Base-by-base conservation (phyloP, 257 asterid genomes). In the Nicotiana sylvestris region DNA sequence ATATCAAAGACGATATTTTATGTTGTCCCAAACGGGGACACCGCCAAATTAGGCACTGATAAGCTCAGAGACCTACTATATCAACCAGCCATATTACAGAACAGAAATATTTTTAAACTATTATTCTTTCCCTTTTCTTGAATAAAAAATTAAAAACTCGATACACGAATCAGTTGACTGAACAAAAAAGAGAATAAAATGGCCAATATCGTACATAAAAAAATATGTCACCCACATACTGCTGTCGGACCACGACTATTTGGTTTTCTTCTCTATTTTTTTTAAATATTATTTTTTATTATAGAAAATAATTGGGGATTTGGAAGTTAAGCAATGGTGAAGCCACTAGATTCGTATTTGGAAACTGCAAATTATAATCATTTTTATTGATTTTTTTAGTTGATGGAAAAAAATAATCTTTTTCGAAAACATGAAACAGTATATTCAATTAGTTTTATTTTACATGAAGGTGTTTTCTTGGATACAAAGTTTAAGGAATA, bases 11-110 rank as follows among this genome's bases (percentile, higher is more conserved):
- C 67, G 88, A 88, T 86, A 61, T 66, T 83, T 57, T 74, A 67
- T 87, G 90, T 60, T 61, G 86, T 88, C 85, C 18, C 70, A 67
- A 81, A 90, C 82, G 81, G 91, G 92, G 94, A 86, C 92, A 85
- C 83, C 81, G 83, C 86, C 67, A 56, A 85, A 83, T 70, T 84
- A 80, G 81, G 89, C 85, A 80, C 87, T 84, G 89, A 89, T 85
- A 83, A 79, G 33, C 60, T 74, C 27, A 74, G 39, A 74, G 39
- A 74, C 60, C 60, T 74, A 74, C 61, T 46, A 74, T 74, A 49
- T 49, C 56, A 11, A 51, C 13, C 57, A 51, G 17, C 57, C 57
- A 51, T 51, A 12, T 10, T 51, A 10, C 13, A 51, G 11, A 9
- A 51, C 11, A 51, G 17, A 51, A 2, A 51, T 9, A 43, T 43